Percentiles rank a stretch among this genome's conserved stretches.
These are phyloP conservation scores for Penicillium taxi DNA, from an alignment of 495 filamentous ascomycete species.

Conservation along the genomic window DNA sequence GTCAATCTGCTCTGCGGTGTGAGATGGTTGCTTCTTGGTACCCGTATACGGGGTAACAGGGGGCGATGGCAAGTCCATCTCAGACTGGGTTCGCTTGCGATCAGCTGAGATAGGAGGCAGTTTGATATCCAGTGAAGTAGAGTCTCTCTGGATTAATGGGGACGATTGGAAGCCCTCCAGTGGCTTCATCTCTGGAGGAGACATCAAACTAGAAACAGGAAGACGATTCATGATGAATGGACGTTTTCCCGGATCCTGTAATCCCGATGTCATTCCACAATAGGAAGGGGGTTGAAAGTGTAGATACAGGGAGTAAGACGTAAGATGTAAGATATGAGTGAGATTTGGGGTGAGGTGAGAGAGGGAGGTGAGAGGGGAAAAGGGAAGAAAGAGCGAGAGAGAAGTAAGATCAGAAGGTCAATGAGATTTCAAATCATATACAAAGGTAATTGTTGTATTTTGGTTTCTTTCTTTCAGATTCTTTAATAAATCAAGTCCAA, in stretches of 20 bases:
- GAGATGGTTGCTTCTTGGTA: conserved; percentile 43
- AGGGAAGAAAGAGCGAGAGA: neutral
- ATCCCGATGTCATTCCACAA: conserved; percentile 24
- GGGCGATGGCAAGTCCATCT: conserved; percentile 56
- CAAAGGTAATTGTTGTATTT: neutral
- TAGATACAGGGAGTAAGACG: neutral
- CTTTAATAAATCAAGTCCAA: conserved; percentile 1
- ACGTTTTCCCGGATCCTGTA: conserved; percentile 17
- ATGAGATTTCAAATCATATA: neutral
- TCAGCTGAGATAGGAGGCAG: conserved; percentile 43
- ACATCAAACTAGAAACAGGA: conserved; percentile 60
- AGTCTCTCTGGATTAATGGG: conserved; percentile 25
- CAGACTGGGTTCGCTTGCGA: conserved; percentile 41
- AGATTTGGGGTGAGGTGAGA: neutral
- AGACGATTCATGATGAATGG: conserved; percentile 41
- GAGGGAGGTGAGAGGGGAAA: neutral
- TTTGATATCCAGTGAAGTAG: conserved; percentile 32
- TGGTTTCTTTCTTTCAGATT: too few relatives aligned
- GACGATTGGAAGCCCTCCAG: conserved; percentile 51
- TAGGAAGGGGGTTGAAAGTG: conserved; percentile 1
- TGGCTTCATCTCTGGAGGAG: conserved; percentile 59
- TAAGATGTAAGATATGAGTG: neutral
- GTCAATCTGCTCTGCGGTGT: conserved; percentile 34
- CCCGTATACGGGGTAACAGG: conserved; percentile 61
- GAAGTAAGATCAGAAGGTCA: neutral